Conservation (phyloP, 306 rosid genomes). For the Cicer chorassanicum region DNA sequence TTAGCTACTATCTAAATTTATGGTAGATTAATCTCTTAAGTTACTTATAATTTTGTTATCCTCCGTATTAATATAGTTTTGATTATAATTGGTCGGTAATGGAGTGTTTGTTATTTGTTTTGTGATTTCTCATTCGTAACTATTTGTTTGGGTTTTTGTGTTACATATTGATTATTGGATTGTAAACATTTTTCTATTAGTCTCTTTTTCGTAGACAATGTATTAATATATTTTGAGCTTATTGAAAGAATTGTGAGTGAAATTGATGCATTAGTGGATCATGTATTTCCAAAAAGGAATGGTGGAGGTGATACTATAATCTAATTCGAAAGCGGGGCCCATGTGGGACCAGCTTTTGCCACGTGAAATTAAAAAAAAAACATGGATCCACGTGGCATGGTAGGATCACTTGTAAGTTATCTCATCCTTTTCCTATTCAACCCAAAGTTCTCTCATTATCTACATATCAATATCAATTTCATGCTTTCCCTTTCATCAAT, state of each 20-base stretch:
- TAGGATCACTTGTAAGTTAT: conserved; percentile 59
- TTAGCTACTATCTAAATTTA: too few species aligned
- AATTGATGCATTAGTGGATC: neutral
- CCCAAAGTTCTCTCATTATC: neutral
- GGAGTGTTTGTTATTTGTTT: too few species aligned
- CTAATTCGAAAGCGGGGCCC: conserved; percentile 37
- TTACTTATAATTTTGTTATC: too few species aligned
- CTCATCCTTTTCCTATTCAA: conserved; percentile 50
- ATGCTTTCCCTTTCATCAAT: conserved; percentile 64
- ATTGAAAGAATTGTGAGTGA: neutral
- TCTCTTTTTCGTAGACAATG: too few species aligned
- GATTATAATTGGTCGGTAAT: too few species aligned
- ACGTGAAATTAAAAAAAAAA: conserved; percentile 49
- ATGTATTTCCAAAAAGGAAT: neutral
- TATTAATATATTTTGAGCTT: too few species aligned
- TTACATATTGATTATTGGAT: too few species aligned
- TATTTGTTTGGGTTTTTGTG: too few species aligned
- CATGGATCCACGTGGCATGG: conserved; percentile 58
- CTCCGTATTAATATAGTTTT: too few species aligned
- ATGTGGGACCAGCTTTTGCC: conserved; percentile 79
- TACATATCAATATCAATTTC: neutral
- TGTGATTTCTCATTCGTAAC: too few species aligned
- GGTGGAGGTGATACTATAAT: neutral
- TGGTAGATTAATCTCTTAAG: too few species aligned
- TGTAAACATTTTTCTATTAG: too few species aligned